phyloP scores from a whole-genome alignment of 108 stramenopile genomes.

The Chaetoceros muelleri region DNA sequence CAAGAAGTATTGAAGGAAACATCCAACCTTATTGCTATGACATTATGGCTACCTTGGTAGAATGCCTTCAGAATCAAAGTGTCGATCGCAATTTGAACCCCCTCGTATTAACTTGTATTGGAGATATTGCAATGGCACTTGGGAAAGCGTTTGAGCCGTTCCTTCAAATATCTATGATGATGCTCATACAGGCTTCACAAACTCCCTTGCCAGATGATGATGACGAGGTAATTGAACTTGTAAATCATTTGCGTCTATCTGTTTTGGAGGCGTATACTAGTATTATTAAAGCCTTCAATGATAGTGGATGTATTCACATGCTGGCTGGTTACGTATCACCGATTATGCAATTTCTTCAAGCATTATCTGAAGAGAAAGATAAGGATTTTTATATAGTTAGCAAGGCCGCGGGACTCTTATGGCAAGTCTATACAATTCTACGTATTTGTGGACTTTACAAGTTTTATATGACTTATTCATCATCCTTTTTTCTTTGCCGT shows the following conservation, averaged over 20 bases:
- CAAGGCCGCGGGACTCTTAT: no score
- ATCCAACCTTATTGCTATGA: conserved; percentile 87
- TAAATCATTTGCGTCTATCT: conserved; percentile 78
- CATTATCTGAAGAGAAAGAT: conserved; percentile 47
- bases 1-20: conserved; percentile 70
- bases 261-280: conserved; percentile 95
- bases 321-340: conserved; percentile 47
- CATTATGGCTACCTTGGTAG: conserved; percentile 81
- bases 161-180: conserved; percentile 69
- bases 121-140: conserved; percentile 92
- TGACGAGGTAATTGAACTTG: conserved; percentile 92
- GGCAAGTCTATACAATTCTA: no score
- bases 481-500: no score
- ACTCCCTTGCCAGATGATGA: conserved; percentile 79
- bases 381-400: no score
- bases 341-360: conserved; percentile 52
- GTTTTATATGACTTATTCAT: neutral
- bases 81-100: conserved; percentile 90
- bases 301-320: conserved; percentile 43
- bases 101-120: conserved; percentile 86
- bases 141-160: conserved; percentile 83
- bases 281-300: conserved; percentile 87
- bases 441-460: neutral
- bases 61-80: conserved; percentile 65
- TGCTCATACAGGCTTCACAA: conserved; percentile 83